A percentile compares a stretch with the other conserved stretches of the same genome.
These are phyloP conservation scores for Boletales sp. DNA, from an alignment of 768 basidiomycete genomes.

Conservation along the genomic window DNA sequence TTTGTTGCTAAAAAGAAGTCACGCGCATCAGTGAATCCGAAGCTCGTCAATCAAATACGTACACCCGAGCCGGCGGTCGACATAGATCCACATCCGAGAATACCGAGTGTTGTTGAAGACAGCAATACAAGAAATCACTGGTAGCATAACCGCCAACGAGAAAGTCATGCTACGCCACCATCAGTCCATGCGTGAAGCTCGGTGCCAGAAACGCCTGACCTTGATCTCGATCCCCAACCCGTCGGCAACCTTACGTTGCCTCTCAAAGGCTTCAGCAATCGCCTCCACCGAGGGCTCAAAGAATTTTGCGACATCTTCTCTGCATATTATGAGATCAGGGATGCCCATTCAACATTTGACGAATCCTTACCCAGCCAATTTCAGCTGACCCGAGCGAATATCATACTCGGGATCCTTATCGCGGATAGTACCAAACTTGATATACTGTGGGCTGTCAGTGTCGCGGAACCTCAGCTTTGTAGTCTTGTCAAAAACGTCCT, in stretches of 20 bases:
- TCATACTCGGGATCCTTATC: slow-evolving; percentile 33
- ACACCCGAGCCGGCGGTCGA: slow-evolving; percentile 30
- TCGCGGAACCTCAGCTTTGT: slow-evolving; percentile 40
- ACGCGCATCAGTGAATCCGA: no score
- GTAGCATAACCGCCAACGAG: slow-evolving; percentile 51
- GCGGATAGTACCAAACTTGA: slow-evolving; percentile 36
- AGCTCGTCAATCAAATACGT: no score
- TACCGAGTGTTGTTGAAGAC: slow-evolving; percentile 36
- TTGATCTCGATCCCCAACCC: slow-evolving; percentile 23
- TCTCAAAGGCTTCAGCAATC: slow-evolving; percentile 31
- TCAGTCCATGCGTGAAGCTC: no score
- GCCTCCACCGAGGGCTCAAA: slow-evolving; percentile 42
- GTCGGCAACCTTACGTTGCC: slow-evolving; percentile 20
- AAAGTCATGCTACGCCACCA: slow-evolving; percentile 29
- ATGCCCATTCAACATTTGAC: no score
- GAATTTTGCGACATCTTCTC: slow-evolving; percentile 34
- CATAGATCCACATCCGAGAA: slow-evolving; percentile 37
- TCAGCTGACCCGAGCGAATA: slow-evolving; percentile 37
- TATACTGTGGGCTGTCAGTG: slow-evolving; percentile 32
- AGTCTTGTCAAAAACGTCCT: slow-evolving; percentile 31
- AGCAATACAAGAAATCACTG: slow-evolving; percentile 41
- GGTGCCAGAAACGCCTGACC: background rate
- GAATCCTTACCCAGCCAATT: slow-evolving; percentile 33
- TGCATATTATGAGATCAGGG: slow-evolving; percentile 3
- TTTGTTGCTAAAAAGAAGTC: no score